These are phyloP conservation scores for Furcasterigmium sp. DNA, from an alignment of 2,329 filamentous ascomycete species.

Conservation along the genomic window DNA sequence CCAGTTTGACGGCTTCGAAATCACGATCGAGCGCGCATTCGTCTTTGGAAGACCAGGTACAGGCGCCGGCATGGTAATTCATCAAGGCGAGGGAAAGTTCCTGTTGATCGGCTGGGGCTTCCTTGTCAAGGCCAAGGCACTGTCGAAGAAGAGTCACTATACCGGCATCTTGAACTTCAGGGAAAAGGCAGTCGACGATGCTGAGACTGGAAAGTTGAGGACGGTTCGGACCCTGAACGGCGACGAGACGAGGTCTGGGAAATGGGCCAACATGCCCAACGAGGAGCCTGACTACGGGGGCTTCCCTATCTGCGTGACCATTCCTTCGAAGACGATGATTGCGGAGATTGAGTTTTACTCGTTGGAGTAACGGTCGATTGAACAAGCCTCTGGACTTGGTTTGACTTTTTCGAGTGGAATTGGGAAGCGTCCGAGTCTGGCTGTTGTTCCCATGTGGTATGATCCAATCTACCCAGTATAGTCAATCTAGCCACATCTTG, in stretches of 20 bases:
- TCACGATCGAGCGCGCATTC: conserved; percentile 23
- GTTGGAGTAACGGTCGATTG: too few species aligned
- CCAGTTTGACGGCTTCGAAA: conserved; percentile 16
- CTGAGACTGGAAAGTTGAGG: conserved; percentile 16
- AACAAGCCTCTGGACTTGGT: too few species aligned
- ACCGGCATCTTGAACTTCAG: conserved; percentile 18
- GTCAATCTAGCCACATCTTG: too few species aligned
- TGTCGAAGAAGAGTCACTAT: conserved; percentile 12
- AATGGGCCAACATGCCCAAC: conserved; percentile 41
- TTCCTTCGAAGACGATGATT: conserved; percentile 41
- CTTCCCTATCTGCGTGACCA: conserved; percentile 45
- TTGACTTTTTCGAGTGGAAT: too few species aligned
- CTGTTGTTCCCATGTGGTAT: too few species aligned
- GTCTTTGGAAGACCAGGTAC: conserved; percentile 24
- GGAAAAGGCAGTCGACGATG: conserved; percentile 22
- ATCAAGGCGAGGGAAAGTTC: conserved; percentile 16
- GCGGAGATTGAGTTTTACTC: conserved; percentile 28
- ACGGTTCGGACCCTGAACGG: conserved; percentile 21
- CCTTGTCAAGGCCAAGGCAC: conserved; percentile 15
- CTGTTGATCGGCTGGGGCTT: conserved; percentile 20
- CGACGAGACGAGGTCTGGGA: conserved; percentile 29
- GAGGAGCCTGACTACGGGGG: conserved; percentile 47
- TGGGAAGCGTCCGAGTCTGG: too few species aligned
- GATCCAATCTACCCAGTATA: too few species aligned
- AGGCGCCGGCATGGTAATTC: conserved; percentile 21